Evolutionary conservation across 352 stramenopile species (phyloP).

Genomic region (Globisporangium recalcitrans): DNA sequence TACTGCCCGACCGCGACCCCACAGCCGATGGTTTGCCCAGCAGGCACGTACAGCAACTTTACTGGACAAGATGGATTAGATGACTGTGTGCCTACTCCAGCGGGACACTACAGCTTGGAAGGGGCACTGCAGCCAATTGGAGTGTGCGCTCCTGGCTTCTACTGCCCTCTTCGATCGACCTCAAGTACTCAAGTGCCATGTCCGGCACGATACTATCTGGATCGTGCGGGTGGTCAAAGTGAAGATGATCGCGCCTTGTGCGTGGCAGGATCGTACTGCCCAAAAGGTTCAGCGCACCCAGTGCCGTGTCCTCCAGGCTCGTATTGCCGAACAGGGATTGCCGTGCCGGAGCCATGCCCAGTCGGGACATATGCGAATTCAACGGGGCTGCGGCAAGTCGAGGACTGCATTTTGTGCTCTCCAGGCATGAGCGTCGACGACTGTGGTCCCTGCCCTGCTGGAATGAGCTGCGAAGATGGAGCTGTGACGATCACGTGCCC

Average conservation of each 20-base stretch:
- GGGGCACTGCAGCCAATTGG: conserved; percentile 54
- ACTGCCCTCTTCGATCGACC: conserved; percentile 73
- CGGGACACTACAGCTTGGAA: conserved; percentile 64
- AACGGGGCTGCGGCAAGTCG: conserved; percentile 60
- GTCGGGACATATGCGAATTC: conserved; percentile 88
- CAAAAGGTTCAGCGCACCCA: conserved; percentile 55
- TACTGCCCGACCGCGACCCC: conserved; percentile 74
- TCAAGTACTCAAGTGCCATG: conserved; percentile 71
- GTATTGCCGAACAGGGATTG: conserved; percentile 84
- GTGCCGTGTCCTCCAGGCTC: conserved; percentile 70
- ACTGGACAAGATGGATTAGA: conserved; percentile 67
- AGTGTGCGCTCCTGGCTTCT: conserved; percentile 70
- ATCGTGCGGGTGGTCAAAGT: conserved; percentile 44
- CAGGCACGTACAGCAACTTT: conserved; percentile 82
- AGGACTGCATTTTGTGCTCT: conserved; percentile 84
- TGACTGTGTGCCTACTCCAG: conserved; percentile 69
- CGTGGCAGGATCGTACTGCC: conserved; percentile 62
- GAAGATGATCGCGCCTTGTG: conserved; percentile 76
- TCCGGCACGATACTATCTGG: conserved; percentile 72
- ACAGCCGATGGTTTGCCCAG: conserved; percentile 65
- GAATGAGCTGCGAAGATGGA: conserved; percentile 81
- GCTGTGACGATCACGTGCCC: conserved; percentile 60
- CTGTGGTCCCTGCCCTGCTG: conserved; percentile 73
- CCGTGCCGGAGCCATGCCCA: conserved; percentile 76
- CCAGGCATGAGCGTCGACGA: conserved; percentile 76